Base-by-base conservation (phyloP, 306 rosid genomes). In the Medicago truncatula region DNA sequence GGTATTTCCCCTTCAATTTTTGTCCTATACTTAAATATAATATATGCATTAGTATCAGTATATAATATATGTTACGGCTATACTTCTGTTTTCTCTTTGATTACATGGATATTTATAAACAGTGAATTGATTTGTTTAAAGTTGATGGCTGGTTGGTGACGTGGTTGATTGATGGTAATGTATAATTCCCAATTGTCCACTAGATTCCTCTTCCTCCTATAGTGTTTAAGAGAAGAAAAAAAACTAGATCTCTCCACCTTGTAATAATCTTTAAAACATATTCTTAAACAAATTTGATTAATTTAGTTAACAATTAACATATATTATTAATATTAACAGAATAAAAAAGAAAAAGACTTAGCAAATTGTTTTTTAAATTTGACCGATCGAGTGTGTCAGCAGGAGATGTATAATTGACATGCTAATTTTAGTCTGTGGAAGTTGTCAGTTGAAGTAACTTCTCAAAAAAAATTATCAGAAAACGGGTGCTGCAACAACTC, bases 381-480 rank as follows among this genome's bases (percentile, higher is more conserved):
- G 38, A 49, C 4, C 13, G 17, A 49, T 4, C 13, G 17, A 4
- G 18, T 49, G 54, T 23, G 16, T 58, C 9, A 10, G 63, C 2
- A 34, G 0, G 17, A 49, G 54, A n/a, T n/a, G n/a, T n/a, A n/a
- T n/a, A n/a, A 44, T 1, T 58, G 6, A 6, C 5, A 23, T 7
- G 13, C 1, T 54, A 54, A 20, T 56, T 4, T 21, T 57, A 57
- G 38, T 20, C 16, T 6, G 14, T 2, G n/a, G 16, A 58, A 58
- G 4, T 21, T 58, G 64, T 58, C 38, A 23, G 38, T 23, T 58
- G 64, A 58, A 13, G 64, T 58, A 58, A 58, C 64, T 23, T 2
- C 23, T 58, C 64, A n/a, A n/a, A n/a, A n/a, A n/a, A n/a, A n/a
- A n/a, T 21, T 58, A 58, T 21, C 63, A 58, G 36, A 58, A 58